A percentile compares a stretch with the other conserved stretches of the same genome.
These are phyloP conservation scores for Eucalyptus decipiens DNA, from an alignment of 345 rosid genomes.

Conservation along the genomic window DNA sequence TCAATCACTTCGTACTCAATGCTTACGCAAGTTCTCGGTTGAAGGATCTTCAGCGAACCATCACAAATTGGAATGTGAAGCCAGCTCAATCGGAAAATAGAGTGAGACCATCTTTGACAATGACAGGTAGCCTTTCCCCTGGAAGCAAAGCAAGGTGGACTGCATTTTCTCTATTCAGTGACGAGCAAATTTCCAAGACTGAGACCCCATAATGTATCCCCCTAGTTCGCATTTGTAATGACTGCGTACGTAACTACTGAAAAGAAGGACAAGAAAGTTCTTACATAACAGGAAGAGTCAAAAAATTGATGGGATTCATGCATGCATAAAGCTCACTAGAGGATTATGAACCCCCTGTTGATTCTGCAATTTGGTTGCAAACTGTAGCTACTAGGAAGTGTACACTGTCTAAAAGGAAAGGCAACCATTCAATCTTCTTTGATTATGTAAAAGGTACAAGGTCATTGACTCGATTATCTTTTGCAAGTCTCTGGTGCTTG, in stretches of 20 bases:
- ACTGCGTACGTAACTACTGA: not conserved
- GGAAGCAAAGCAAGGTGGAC: not conserved
- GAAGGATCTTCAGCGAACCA: not conserved
- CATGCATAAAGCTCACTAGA: not conserved
- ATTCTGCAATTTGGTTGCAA: not conserved
- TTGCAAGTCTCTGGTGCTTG: not conserved
- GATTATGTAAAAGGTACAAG: not conserved
- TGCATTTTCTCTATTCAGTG: not conserved
- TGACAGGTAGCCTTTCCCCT: not conserved
- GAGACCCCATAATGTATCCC: not conserved
- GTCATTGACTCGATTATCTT: not conserved
- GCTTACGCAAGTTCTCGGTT: not conserved
- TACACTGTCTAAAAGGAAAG: not conserved
- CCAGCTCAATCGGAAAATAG: not conserved
- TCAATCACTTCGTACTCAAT: not conserved
- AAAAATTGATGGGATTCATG: not conserved
- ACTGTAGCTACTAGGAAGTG: not conserved
- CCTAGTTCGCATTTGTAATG: constrained; percentile 4
- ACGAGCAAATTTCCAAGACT: not conserved
- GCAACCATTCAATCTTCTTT: not conserved
- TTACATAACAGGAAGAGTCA: not conserved
- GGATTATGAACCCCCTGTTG: not conserved
- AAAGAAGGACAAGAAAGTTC: not conserved
- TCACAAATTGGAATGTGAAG: not conserved
- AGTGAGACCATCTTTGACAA: not conserved